These are phyloP conservation scores for Penicillium paneum DNA, from an alignment of 2,329 filamentous ascomycete species.

Conservation along the genomic window DNA sequence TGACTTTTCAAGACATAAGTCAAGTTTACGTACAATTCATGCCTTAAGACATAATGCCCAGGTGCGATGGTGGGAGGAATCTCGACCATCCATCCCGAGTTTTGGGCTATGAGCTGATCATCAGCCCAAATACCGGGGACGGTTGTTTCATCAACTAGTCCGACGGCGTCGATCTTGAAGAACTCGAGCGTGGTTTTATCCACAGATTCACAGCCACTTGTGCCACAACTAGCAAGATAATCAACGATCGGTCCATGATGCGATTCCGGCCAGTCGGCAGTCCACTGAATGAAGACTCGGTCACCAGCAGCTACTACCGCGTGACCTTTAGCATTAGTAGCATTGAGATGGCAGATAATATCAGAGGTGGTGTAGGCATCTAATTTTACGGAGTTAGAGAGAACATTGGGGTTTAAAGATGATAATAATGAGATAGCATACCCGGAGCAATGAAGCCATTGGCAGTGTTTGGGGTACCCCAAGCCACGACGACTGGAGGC, in stretches of 20 bases:
- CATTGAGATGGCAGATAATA: conserved; percentile 60
- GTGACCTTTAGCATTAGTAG: conserved; percentile 48
- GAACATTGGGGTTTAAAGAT: neutral
- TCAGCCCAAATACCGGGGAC: conserved; percentile 53
- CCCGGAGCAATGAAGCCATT: conserved; percentile 52
- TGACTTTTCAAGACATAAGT: accelerated
- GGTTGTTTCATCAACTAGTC: conserved; percentile 46
- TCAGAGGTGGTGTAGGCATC: conserved; percentile 47
- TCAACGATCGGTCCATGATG: conserved; percentile 62
- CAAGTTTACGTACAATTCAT: conserved; percentile 39
- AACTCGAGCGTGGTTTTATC: conserved; percentile 54
- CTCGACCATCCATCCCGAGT: conserved; percentile 47
- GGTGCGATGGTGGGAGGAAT: conserved; percentile 46
- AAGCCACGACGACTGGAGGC: conserved; percentile 49
- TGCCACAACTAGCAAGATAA: conserved; percentile 58
- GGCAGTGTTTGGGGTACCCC: conserved; percentile 52
- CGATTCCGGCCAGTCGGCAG: conserved; percentile 57
- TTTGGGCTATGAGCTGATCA: conserved; percentile 50
- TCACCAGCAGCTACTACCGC: conserved; percentile 58
- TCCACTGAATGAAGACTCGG: conserved; percentile 59
- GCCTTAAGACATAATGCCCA: conserved; percentile 52
- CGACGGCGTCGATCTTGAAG: conserved; percentile 61
- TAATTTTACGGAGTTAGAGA: neutral
- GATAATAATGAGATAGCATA: neutral
- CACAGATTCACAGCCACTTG: conserved; percentile 52